These are phyloP conservation scores for Chaetomiaceae sp. DNA, from an alignment of 2,329 filamentous ascomycete species.

Conservation along the genomic window DNA sequence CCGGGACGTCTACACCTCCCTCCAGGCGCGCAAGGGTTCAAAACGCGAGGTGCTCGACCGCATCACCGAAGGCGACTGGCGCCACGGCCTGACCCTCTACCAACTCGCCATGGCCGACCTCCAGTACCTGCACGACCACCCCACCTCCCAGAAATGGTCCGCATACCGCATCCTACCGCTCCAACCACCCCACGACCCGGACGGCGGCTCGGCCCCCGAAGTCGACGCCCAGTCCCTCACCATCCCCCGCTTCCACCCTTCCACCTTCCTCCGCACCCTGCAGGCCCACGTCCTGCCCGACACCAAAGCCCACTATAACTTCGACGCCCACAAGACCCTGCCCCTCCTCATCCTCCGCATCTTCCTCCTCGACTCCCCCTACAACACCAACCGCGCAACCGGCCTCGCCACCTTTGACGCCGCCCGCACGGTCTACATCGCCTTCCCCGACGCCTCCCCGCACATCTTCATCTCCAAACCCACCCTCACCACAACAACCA, in stretches of 20 bases:
- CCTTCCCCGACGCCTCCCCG: constrained; percentile 76
- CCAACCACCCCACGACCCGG: constrained; percentile 34
- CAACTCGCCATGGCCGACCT: constrained; percentile 66
- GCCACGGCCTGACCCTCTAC: constrained; percentile 58
- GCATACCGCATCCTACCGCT: constrained; percentile 56
- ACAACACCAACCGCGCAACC: constrained; percentile 55
- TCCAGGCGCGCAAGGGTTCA: constrained; percentile 56
- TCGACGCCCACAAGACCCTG: constrained; percentile 65
- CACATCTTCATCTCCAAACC: constrained; percentile 63
- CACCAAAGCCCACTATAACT: constrained; percentile 78
- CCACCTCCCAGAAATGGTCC: constrained; percentile 59
- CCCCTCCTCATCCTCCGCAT: constrained; percentile 72
- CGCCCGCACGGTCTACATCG: constrained; percentile 70
- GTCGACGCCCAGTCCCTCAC: constrained; percentile 43
- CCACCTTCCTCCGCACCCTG: constrained; percentile 72
- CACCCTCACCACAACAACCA: constrained; percentile 27
- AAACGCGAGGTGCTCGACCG: constrained; percentile 60
- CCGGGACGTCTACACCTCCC: constrained; percentile 57
- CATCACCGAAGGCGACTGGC: constrained; percentile 64
- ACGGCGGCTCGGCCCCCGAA: constrained; percentile 35
- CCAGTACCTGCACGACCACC: constrained; percentile 61
- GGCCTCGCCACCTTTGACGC: constrained; percentile 51
- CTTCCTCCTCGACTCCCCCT: constrained; percentile 75
- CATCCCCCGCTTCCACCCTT: constrained; percentile 71
- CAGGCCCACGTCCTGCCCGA: constrained; percentile 70